These are phyloP conservation scores for Fomitopsis pinicola DNA, from an alignment of 1,284 basidiomycete genomes.

Conservation along the genomic window DNA sequence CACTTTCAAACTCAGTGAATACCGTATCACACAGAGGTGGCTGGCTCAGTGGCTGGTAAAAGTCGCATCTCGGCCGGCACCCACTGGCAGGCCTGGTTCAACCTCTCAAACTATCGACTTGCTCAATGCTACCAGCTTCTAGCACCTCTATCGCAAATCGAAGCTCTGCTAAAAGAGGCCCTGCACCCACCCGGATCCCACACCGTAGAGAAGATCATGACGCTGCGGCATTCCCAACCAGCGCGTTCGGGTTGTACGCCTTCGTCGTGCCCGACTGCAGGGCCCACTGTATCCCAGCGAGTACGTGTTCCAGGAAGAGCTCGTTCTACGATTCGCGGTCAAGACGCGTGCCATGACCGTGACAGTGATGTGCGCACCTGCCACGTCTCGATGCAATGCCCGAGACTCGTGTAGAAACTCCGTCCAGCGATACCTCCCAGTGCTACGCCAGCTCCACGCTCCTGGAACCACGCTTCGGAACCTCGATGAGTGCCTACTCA, in stretches of 20 bases:
- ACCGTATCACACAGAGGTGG: no score
- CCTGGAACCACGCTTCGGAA: slow-evolving; percentile 72
- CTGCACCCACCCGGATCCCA: no score
- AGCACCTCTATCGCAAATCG: no score
- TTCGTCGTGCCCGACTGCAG: slow-evolving; percentile 57
- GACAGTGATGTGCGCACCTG: slow-evolving; percentile 32
- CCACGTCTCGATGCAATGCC: slow-evolving; percentile 73
- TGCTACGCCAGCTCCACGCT: slow-evolving; percentile 55
- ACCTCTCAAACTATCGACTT: no score
- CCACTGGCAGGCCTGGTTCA: no score
- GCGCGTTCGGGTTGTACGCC: slow-evolving; percentile 44
- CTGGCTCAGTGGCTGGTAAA: no score
- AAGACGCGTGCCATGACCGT: slow-evolving; percentile 10
- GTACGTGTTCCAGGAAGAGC: slow-evolving; percentile 64
- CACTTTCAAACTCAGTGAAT: no score
- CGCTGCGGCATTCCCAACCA: slow-evolving; percentile 1
- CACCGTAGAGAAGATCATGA: no score
- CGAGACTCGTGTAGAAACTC: slow-evolving; percentile 78
- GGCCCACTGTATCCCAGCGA: slow-evolving; percentile 72
- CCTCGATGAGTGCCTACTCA: not conserved
- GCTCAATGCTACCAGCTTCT: no score
- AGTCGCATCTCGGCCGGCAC: no score
- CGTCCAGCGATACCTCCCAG: slow-evolving; percentile 52
- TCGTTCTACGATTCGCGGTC: slow-evolving; percentile 38
- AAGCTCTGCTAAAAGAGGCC: no score